Evolutionary conservation across 345 rosid genomes (phyloP), one percentile per base, ranked within the genome.

Genomic region (Sonneratia caseolaris): DNA sequence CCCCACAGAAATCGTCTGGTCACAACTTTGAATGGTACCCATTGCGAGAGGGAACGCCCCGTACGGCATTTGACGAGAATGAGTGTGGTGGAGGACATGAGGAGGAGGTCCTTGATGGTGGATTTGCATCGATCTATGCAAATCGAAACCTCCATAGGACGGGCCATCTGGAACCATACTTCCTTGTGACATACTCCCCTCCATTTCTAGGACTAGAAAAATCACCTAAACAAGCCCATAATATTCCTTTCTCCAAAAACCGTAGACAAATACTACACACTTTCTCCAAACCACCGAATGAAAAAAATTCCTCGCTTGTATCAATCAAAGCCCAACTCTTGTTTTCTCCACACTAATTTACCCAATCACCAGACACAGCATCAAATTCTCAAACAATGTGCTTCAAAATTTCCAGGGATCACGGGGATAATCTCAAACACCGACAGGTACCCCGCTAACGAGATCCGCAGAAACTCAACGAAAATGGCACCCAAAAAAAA

Each of bases 11-110:
- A 81, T 71, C 69, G 76, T 77, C 10, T 82, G 96, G 66, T 90
- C 93, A 69, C 91, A 84, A 68, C 75, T 79, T 72, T 83, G 89
- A 72, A 86, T 76, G 16, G 89, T 76, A 43, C 88, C 92, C 85
- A 87, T 86, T 5, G 91, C 84, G 68, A 91, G 88, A 0, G 96
- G 98, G 70, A 91, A 85, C 74, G 86, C 79, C 72, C 87, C 91
- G 87, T 75, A 83, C 71, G 0, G 90, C 78, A 81, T 82, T 53
- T 85, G 95, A 38, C 78, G 86, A 72, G 83, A 77, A 71, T 74
- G 77, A 19, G 86, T 75, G 71, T 88, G 87, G 70, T 84, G 87
- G 65, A 87, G 49, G 37, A 81, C 42, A 62, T 86, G 90, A 18
- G 79, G 87, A 67, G 80, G 77, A 43, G 80, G 86, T n/a, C 77